These are phyloP conservation scores for Skeletonema tropicum DNA, from an alignment of 108 stramenopile genomes.

Conservation along the genomic window DNA sequence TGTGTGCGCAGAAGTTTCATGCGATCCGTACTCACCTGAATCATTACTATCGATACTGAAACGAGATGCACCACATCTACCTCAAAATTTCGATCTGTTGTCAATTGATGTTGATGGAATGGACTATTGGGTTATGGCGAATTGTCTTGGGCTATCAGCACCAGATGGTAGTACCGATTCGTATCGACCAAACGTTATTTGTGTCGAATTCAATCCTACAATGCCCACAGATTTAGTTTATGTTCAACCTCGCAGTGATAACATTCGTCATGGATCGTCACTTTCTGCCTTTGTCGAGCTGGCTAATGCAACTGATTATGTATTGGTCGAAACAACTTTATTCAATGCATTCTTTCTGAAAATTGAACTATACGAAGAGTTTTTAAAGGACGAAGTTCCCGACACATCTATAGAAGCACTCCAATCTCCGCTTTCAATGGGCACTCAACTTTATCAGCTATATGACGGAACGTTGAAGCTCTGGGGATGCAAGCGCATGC, in stretches of 20 bases:
- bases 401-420: constrained; percentile 72
- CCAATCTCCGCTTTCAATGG: constrained; percentile 71
- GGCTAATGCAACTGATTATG: constrained; percentile 53
- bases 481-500: constrained; percentile 71
- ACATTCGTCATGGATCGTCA: constrained; percentile 70
- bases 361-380: constrained; percentile 44
- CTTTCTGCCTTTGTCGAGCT: constrained; percentile 77
- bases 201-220: constrained; percentile 85
- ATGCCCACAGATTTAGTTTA: constrained; percentile 82
- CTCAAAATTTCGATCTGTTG: constrained; percentile 67
- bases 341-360: constrained; percentile 86
- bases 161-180: background rate
- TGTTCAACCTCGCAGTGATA: constrained; percentile 61
- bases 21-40: constrained; percentile 12
- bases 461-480: constrained; percentile 83
- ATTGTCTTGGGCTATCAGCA: constrained; percentile 32
- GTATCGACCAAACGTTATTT: constrained; percentile 67
- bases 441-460: constrained; percentile 78
- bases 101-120: constrained; percentile 84
- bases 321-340: constrained; percentile 71
- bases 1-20: constrained; percentile 33
- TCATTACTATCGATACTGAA: constrained; percentile 21
- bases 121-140: constrained; percentile 76
- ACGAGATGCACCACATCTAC: constrained; percentile 33
- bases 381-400: constrained; percentile 49